A percentile compares a stretch with the other conserved stretches of the same genome.
Evolutionary conservation across 495 filamentous ascomycete species (phyloP).

Genomic region (Daldinia childiae): DNA sequence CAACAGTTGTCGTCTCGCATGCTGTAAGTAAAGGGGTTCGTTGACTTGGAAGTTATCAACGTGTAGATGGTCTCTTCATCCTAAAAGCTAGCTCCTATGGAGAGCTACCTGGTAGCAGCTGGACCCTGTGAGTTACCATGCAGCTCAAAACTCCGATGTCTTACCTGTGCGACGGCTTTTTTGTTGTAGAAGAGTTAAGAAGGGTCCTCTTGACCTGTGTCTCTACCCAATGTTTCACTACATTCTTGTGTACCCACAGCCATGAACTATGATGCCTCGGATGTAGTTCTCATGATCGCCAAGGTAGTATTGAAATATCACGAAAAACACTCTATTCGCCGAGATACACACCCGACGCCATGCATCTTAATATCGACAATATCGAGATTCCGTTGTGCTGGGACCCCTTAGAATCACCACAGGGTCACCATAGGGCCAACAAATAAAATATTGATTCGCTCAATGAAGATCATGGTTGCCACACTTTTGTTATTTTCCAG

Average conservation of each 20-base stretch:
- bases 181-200: constrained; percentile 23
- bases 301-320: constrained; percentile 21
- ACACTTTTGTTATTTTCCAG: constrained; percentile 4
- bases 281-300: constrained; percentile 25
- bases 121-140: constrained; percentile 35
- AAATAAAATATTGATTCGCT: constrained; percentile 20
- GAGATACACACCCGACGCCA: constrained; percentile 32
- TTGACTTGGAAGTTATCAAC: constrained; percentile 6
- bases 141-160: constrained; percentile 41
- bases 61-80: constrained; percentile 1
- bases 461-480: constrained; percentile 30
- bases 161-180: constrained; percentile 23
- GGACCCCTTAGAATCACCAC: constrained; percentile 35
- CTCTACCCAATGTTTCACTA: constrained; percentile 47
- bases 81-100: background rate
- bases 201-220: constrained; percentile 25
- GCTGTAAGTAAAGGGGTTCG: background rate
- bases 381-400: constrained; percentile 41
- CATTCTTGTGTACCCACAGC: constrained; percentile 7
- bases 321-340: constrained; percentile 33
- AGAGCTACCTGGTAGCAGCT: constrained; percentile 23
- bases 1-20: constrained; percentile 1
- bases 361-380: constrained; percentile 40
- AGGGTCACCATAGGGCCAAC: background rate
- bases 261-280: constrained; percentile 27